Evolutionary conservation across 768 basidiomycete genomes (phyloP), one percentile per base, ranked within the genome.

Genomic region (Cystobasidium onofrii): DNA sequence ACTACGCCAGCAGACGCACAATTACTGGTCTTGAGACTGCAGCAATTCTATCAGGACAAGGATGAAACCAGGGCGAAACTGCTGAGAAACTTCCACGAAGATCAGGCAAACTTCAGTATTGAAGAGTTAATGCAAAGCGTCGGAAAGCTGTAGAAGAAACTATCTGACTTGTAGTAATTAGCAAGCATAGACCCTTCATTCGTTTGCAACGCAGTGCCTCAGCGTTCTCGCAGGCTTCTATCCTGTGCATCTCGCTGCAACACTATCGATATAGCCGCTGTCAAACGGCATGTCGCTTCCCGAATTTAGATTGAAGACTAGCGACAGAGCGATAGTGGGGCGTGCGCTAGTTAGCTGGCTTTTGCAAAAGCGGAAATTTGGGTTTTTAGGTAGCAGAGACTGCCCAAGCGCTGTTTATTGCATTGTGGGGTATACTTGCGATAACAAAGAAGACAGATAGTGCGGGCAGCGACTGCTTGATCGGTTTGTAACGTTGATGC

Each of bases 61-160:
- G 76, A 79, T n/a, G 79, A 79, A 43, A 84, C 85, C 62, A 54
- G 57, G 50, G 75, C 73, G 74, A 80, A 83, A 55, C 80, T 91
- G 64, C 79, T 94, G 78, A 84, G 82, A 76, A 84, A 82, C 54
- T 95, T 97, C 81, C 90, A 94, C 79, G 88, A 91, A 78, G 84
- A 83, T 34, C 91, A 92, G 1, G 83, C 85, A 43, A 84, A 88
- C 64, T 97, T 96, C 82, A 85, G 86, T 76, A 93, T 92, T 90
- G 85, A 91, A 76, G 86, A 88, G 57, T 81, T 96, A 78, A 78
- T 96, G 73, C 85, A 87, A 79, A 73, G 50, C 54, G 55, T 71
- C 7, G 69, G 69, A 10, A 31, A 55, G 69, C n/a, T 71, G 1
- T 61, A 71, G 34, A 57, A 17, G 15, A 55, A 23, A 12, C 2